Evolutionary conservation across 768 basidiomycete species (phyloP).

Genomic region (Macrolepiota dolichaula): DNA sequence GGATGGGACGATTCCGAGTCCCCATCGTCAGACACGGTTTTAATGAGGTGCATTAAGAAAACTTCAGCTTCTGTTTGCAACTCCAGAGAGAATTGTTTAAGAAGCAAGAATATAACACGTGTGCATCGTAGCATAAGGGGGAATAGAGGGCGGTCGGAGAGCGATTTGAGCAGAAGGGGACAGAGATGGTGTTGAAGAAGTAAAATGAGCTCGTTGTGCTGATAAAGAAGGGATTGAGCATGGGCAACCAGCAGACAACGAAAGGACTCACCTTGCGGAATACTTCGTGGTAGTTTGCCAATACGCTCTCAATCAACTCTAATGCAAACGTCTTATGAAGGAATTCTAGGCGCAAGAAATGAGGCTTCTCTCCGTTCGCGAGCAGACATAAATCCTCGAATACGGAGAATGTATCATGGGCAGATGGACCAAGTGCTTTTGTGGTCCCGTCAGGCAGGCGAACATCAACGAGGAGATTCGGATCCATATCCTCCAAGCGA

Average conservation of each 20-base stretch:
- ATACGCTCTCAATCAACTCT: conserved; percentile 95
- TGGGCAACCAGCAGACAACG: not conserved
- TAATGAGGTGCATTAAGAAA: conserved; percentile 73
- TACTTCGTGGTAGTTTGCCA: conserved; percentile 87
- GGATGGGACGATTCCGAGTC: conserved; percentile 27
- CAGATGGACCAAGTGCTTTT: conserved; percentile 65
- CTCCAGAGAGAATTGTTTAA: conserved; percentile 86
- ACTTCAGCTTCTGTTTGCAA: conserved; percentile 83
- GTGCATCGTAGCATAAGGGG: conserved; percentile 88
- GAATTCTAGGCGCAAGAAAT: conserved; percentile 76
- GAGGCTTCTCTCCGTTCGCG: conserved; percentile 76
- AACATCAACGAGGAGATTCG: conserved; percentile 36
- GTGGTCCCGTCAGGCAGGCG: conserved; percentile 67
- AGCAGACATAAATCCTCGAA: conserved; percentile 93
- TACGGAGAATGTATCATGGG: conserved; percentile 80
- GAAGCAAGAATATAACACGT: conserved; percentile 88
- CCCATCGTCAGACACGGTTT: conserved; percentile 55
- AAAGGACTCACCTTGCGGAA: conserved; percentile 64
- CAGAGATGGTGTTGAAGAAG: conserved; percentile 90
- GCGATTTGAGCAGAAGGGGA: conserved; percentile 80
- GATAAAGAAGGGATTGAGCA: not conserved
- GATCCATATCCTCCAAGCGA: conserved; percentile 32
- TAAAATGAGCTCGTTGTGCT: conserved; percentile 82
- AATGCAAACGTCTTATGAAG: conserved; percentile 93
- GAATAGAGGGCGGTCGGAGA: conserved; percentile 81